These are phyloP conservation scores for Pichia sp. DNA, from an alignment of 1,139 yeast genomes.

Conservation along the genomic window DNA sequence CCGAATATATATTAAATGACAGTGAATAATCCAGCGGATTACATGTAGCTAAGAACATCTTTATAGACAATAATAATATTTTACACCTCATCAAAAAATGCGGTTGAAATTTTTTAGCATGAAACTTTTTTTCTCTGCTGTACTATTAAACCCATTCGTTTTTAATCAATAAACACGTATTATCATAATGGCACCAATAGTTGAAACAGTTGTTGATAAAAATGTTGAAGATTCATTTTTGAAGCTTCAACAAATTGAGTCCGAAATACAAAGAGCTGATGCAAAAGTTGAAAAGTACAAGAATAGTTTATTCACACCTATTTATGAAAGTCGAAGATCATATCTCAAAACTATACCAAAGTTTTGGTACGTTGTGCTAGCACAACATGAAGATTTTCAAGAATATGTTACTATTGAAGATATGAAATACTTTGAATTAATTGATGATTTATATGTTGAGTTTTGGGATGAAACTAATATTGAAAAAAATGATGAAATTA, in stretches of 20 bases:
- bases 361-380: conserved; percentile 71
- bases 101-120: neutral
- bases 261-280: conserved; percentile 49
- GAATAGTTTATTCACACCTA: conserved; percentile 42
- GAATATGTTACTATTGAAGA: conserved; percentile 64
- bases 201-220: conserved; percentile 7
- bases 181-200: neutral
- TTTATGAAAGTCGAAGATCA: conserved; percentile 44
- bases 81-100: no score
- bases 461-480: conserved; percentile 15
- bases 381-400: conserved; percentile 70
- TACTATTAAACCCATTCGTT: no score
- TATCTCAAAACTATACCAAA: conserved; percentile 47
- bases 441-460: conserved; percentile 41
- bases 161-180: neutral
- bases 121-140: no score
- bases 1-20: conserved; percentile 46
- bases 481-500: conserved; percentile 20
- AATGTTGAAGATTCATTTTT: conserved; percentile 28
- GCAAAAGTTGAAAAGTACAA: conserved; percentile 46
- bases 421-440: conserved; percentile 56
- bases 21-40: conserved; percentile 19
- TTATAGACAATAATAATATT: neutral
- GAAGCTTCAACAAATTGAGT: conserved; percentile 49
- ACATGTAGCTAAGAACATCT: no score